Evolutionary conservation across 805 yeast genomes (phyloP), one percentile per base, ranked within the genome.

Genomic region (Starmerella kuoi): DNA sequence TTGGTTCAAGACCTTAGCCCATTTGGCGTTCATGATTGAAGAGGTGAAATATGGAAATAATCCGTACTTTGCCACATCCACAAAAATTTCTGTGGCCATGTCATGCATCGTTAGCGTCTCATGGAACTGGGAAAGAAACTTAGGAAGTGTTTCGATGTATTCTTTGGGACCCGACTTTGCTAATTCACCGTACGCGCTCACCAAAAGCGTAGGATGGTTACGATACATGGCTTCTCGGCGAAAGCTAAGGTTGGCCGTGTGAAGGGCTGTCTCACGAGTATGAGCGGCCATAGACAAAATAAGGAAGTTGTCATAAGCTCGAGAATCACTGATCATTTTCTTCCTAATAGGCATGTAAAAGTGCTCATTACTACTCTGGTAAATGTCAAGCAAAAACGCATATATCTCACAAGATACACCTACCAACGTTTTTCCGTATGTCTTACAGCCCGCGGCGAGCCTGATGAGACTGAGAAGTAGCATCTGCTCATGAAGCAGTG

Each of bases 401-500:
- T 32, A 38, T 6, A 38, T 15, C 9, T 27, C 36, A 2, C 4
- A 14, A 4, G 32, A 15, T 2, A 26, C 38, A 11, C 14, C 9
- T 26, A 21, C 14, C 4, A 42, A 27, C 3, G 11, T n/a, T 9
- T 34, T 25, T 3, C 31, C 45, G 3, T 26, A 28, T 6, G 34
- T 23, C 5, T 28, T 19, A 17, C 37, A 38, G 15, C 45, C 34
- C 3, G 41, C 45, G 8, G 38, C 49, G 1, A 42, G 41, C n/a
- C 49, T 22, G 4, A 45, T 37, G 47, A 58, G 12, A 49, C 56
- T 34, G 40, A 41, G 24, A 46, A 53, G 37, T 56, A 58, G 31
- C 55, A 56, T 47, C 56, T 32, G 63, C 60, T 4, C 24, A 4
- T 22, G 33, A 52, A 54, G 37, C 22, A 42, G 24, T 11, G 14